phyloP scores from a whole-genome alignment of 768 basidiomycete species.

The Serendipita sp. region DNA sequence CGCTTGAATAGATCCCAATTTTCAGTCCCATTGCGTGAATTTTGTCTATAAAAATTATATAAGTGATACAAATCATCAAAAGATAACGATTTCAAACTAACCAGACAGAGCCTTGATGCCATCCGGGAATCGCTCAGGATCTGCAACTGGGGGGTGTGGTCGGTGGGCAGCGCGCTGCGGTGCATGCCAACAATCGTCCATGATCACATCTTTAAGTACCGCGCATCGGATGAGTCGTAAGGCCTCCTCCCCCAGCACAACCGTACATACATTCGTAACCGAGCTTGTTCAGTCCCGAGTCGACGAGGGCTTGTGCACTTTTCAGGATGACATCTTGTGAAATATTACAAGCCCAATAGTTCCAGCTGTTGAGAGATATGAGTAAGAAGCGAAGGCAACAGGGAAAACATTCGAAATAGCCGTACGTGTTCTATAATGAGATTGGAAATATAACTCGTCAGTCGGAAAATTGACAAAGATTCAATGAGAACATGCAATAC shows the following conservation, averaged over 20 bases:
- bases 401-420: too few relatives aligned
- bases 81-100: neutral
- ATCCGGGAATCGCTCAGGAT: constrained; percentile 21
- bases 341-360: constrained; percentile 26
- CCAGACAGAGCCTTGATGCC: constrained; percentile 19
- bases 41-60: constrained; percentile 14
- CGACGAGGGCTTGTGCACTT: constrained; percentile 22
- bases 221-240: neutral
- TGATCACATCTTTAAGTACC: constrained; percentile 20
- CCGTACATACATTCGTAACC: constrained; percentile 25
- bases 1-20: constrained; percentile 12
- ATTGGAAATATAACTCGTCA: too few relatives aligned
- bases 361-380: constrained; percentile 15
- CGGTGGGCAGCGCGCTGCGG: constrained; percentile 13
- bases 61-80: neutral
- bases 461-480: neutral
- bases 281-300: constrained; percentile 20
- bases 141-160: constrained; percentile 18
- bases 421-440: too few relatives aligned
- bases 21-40: constrained; percentile 23
- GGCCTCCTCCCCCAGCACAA: neutral
- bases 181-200: constrained; percentile 27
- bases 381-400: too few relatives aligned
- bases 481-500: neutral
- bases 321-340: constrained; percentile 22